Evolutionary conservation across 257 asterid species (phyloP), one percentile per base, ranked within the genome.

Genomic region (Perilla frutescens): DNA sequence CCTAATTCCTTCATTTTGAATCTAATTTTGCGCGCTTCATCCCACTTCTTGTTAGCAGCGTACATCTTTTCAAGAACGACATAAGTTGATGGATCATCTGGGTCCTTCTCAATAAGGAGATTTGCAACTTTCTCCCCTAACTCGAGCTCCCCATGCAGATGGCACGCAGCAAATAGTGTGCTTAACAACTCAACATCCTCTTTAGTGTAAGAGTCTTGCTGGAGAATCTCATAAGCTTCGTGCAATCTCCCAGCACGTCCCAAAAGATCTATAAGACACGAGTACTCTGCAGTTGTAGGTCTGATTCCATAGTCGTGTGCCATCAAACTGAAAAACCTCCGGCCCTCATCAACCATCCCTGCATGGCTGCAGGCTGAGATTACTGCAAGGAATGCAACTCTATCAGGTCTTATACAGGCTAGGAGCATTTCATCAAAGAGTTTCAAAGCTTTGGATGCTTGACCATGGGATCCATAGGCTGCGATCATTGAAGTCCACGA

Each of bases 401-500:
- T 83, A 63, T 91, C 97, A 0, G 92, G 97, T 62, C 58, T 76
- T 56, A 87, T 71, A 75, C 76, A 72, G 7, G 84, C 61, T 56
- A 67, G 83, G 20, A 87, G 83, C 97, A 91, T 89, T 65, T 79
- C 80, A 15, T 77, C 67, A 12, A 91, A 91, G 39, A 87, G 82
- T 44, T 81, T 80, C 77, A 86, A 56, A 7, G 97, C 90, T 67
- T 91, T 87, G 12, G 63, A 60, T 49, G 90, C 91, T 84, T 70
- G 92, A 39, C 97, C 91, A 37, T 91, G 94, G 62, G 87, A 89
- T 12, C 97, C 96, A 47, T 83, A 87, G 43, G 97, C 97, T 7
- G 81, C 87, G 3, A 89, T 85, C 95, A 91, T 91, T 36, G 97
- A 84, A 49, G 97, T 89, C 96, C 96, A 85, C 1, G 96, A 87